Evolutionary conservation across 805 yeast species (phyloP), one percentile per base, ranked within the genome.

Genomic region (Candida loeiensis): DNA sequence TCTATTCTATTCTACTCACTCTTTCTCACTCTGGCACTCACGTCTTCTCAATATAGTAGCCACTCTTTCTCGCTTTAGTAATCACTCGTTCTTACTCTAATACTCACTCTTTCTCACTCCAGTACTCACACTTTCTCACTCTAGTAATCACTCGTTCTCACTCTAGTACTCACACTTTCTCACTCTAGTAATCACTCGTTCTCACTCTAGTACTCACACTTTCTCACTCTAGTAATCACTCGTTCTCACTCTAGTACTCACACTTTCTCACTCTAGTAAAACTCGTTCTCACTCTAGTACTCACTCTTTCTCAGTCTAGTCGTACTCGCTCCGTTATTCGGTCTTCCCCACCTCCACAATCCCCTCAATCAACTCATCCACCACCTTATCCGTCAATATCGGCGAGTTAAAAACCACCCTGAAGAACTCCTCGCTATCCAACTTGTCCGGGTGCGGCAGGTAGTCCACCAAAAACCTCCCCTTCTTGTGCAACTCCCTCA

Each of bases 391-490:
- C 13, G 65, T 62, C 40, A 70, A 55, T 13, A 64, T 65, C 2
- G 95, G 93, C 37, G 89, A 78, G 58, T 83, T 83, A 60, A 87
- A 80, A 4, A 87, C 95, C 11, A 84, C 91, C 41, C 95, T 68
- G 69, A 86, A 86, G 55, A 87, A 87, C 59, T 85, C 93, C 4
- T 95, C 95, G 21, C 64, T 63, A 34, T 73, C 73, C 1, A 59
- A 63, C 5, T 61, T 52, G 31, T 57, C 66, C 1, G 78, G 77
- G 38, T 78, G 76, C 2, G 95, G 95, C 13, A 95, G 82, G 56
- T 77, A 87, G 56, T 86, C 95, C 26, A 87, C 74, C 50, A 87
- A 64, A 55, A 82, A 86, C 52, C 76, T 71, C n/a, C 88, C 87
- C 27, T 68, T 58, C 18, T 66, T 58, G 49, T 82, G 88, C 40